phyloP scores from a whole-genome alignment of 306 rosid species.

The Medicago ruthenica region DNA sequence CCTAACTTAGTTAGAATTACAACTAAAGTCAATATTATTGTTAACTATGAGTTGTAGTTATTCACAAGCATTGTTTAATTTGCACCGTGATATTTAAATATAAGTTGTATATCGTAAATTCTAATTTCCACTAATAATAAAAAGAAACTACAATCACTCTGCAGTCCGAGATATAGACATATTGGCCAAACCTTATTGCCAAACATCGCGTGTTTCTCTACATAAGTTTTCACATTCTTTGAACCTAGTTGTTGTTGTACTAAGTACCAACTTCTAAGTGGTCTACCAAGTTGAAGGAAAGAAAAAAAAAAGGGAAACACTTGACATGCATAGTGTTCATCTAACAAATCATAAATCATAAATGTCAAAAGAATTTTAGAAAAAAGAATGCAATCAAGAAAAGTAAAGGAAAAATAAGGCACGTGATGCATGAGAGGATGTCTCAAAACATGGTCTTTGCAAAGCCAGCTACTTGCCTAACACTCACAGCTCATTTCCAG shows the following conservation, averaged over 20 bases:
- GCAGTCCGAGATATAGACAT: too few species aligned
- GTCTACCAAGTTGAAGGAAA: slow-evolving; percentile 22
- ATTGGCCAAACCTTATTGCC: too few species aligned
- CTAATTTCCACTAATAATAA: neutral
- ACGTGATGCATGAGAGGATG: slow-evolving; percentile 59
- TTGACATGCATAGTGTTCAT: slow-evolving; percentile 35
- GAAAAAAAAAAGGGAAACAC: slow-evolving; percentile 37
- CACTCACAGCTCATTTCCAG: slow-evolving; percentile 67
- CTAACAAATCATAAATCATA: slow-evolving; percentile 37
- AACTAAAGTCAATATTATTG: neutral
- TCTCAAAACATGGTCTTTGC: slow-evolving; percentile 48
- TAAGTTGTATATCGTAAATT: neutral
- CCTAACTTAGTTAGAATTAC: neutral
- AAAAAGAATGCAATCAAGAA: slow-evolving; percentile 36
- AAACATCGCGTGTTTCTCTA: neutral
- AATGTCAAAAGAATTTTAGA: slow-evolving; percentile 40
- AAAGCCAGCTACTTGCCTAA: slow-evolving; percentile 72
- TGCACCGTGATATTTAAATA: too few species aligned
- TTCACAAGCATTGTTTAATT: too few species aligned
- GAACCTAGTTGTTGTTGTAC: neutral
- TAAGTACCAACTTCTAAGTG: neutral
- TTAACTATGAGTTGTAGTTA: too few species aligned
- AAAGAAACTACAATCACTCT: too few species aligned
- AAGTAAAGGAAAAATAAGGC: slow-evolving; percentile 31
- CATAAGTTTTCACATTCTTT: neutral